Conservation (phyloP, 2,329 filamentous ascomycete genomes). For the Fusarium beomiforme region DNA sequence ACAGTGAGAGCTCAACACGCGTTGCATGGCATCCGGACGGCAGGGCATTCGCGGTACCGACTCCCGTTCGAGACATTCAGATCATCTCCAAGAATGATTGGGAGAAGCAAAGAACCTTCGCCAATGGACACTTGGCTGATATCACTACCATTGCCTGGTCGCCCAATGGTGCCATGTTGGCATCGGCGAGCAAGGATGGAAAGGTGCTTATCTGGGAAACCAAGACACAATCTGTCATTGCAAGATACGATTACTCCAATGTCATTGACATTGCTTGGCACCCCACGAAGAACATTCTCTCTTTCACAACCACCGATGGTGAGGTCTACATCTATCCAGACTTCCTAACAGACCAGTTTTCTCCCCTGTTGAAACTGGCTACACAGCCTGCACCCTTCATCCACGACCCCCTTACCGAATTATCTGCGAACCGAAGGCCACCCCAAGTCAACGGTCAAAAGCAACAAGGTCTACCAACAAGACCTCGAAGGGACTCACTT, state of each 20-base stretch:
- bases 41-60: constrained; percentile 86
- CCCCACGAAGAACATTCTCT: constrained; percentile 85
- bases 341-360: constrained; percentile 69
- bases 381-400: constrained; percentile 85
- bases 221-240: constrained; percentile 83
- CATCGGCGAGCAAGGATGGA: constrained; percentile 72
- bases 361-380: constrained; percentile 64
- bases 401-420: constrained; percentile 79
- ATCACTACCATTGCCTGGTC: constrained; percentile 93
- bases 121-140: constrained; percentile 81
- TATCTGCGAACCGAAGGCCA: constrained; percentile 70
- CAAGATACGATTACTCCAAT: constrained; percentile 81
- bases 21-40: constrained; percentile 95
- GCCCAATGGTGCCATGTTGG: constrained; percentile 89
- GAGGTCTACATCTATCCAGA: constrained; percentile 91
- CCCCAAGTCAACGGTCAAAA: constrained; percentile 65
- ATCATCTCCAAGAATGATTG: constrained; percentile 90
- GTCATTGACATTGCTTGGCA: constrained; percentile 93
- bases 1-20: constrained; percentile 75
- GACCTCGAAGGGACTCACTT: constrained; percentile 69
- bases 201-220: constrained; percentile 88
- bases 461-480: constrained; percentile 57
- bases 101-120: constrained; percentile 84
- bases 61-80: constrained; percentile 83
- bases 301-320: constrained; percentile 92